A percentile compares a stretch with the other conserved stretches of the same genome.
Evolutionary conservation across 192 early-diverging fungal genomes (phyloP).

Genomic region (Backusella psychrophila): DNA sequence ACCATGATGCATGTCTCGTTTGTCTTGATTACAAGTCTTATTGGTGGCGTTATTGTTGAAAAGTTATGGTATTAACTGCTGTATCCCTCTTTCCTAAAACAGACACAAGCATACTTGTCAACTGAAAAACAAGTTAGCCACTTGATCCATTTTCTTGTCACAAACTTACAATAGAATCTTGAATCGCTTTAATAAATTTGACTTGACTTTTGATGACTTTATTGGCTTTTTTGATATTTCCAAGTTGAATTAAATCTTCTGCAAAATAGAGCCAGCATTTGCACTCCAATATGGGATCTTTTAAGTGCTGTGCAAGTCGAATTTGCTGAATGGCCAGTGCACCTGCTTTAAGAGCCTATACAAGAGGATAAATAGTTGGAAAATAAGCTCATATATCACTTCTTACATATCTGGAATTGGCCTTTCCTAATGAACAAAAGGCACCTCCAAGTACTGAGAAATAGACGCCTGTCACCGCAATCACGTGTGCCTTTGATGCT

Average conservation of each 20-base stretch:
- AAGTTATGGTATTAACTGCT: background rate
- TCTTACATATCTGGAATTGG: conserved; percentile 32
- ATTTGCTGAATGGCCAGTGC: conserved; percentile 38
- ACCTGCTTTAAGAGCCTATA: conserved; percentile 35
- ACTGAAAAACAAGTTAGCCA: background rate
- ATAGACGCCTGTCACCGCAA: conserved; percentile 36
- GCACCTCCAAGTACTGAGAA: conserved; percentile 44
- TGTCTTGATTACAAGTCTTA: background rate
- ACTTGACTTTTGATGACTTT: conserved; percentile 27
- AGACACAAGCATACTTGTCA: background rate
- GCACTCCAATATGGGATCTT: conserved; percentile 37
- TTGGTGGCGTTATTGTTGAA: background rate
- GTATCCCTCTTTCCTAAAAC: background rate
- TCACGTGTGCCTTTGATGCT: conserved; percentile 10
- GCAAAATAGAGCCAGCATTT: conserved; percentile 49
- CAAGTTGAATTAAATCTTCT: conserved; percentile 38
- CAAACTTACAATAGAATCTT: conserved; percentile 11
- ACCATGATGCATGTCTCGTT: background rate
- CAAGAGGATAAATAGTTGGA: background rate
- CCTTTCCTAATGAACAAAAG: conserved; percentile 41
- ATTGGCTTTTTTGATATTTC: conserved; percentile 23
- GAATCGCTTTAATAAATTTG: background rate
- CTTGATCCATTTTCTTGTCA: too few species aligned
- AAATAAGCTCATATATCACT: too few species aligned
- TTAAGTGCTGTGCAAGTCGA: conserved; percentile 29